Evolutionary conservation across 495 filamentous ascomycete species (phyloP).

Genomic region (Penicillium ochrochloron): DNA sequence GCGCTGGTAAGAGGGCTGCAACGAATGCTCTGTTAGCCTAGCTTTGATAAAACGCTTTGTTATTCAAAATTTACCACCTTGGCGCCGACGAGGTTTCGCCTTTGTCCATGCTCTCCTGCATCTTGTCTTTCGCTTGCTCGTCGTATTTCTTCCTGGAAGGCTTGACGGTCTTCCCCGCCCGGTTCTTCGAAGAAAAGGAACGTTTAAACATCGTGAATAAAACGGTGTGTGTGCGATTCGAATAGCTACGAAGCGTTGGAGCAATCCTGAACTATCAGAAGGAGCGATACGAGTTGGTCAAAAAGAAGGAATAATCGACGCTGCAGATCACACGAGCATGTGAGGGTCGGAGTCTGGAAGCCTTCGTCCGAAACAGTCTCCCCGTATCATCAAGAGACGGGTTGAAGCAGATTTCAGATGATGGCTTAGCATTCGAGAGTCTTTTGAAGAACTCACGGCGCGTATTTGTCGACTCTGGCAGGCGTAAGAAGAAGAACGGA

Average conservation of each 20-base stretch:
- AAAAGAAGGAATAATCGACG: constrained; percentile 40
- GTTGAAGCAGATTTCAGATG: constrained; percentile 26
- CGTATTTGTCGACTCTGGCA: constrained; percentile 47
- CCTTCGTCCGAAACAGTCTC: constrained; percentile 33
- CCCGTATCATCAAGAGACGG: constrained; percentile 36
- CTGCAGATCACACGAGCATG: constrained; percentile 44
- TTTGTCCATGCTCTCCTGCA: constrained; percentile 66
- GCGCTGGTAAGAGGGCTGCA: constrained; percentile 68
- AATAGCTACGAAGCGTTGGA: constrained; percentile 28
- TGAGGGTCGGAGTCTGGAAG: constrained; percentile 42
- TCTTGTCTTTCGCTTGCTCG: constrained; percentile 74
- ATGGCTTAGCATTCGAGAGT: constrained; percentile 41
- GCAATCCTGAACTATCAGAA: constrained; percentile 34
- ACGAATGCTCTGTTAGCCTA: constrained; percentile 25
- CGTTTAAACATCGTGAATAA: constrained; percentile 78
- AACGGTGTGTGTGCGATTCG: constrained; percentile 19
- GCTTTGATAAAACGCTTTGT: constrained; percentile 16
- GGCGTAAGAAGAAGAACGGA: constrained; percentile 34
- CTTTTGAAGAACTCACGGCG: constrained; percentile 33
- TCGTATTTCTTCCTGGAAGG: constrained; percentile 72
- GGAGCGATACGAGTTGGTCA: constrained; percentile 45
- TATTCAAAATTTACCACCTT: constrained; percentile 43
- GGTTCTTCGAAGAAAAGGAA: constrained; percentile 75
- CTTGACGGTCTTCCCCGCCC: constrained; percentile 79
- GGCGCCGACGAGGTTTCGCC: constrained; percentile 56